Base-by-base conservation (phyloP, 306 rosid species). In the Styphnolobium japonicum region DNA sequence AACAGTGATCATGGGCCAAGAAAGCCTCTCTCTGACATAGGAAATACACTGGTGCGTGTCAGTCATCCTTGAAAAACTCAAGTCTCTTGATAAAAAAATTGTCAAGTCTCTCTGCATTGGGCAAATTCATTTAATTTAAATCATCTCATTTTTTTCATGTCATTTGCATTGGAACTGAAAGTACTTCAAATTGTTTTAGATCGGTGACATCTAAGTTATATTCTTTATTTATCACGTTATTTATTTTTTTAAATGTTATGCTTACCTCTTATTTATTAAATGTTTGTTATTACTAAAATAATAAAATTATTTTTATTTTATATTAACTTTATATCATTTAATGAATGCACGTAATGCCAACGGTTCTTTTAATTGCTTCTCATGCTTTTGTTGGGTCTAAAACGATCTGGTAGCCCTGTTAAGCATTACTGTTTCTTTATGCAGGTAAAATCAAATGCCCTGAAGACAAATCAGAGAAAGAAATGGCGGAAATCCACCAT, bases 1-100 rank as follows among this genome's bases (percentile, higher is more conserved):
- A 76, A 72, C 82, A 86, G 63, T 43, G 91, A 80, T 61, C 90
- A 53, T 51, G 86, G 36, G 39, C 39, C 71, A 31, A 86, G 97
- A 81, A 90, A 85, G 73, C 85, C 98, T 49, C 88, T 94, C 12
- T 84, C 94, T n/a, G 94, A 92, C 84, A 89, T 92, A 10, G 98
- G 97, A 80, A 94, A 94, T 86, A 77, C 80, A 48, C 31, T 85
- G 96, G 98, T 92, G 84, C 48, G 46, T 67, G 55, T 84, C 27
- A 49, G 15, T 79, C 71, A 55, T 25, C 5, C 61, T 34, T 40
- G 10, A 8, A 43, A 52, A 52, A 11, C 21, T 19, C 57, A 10
- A 29, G 18, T 29, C 67, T 60, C 40, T 6, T 49, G 56, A 49
- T n/a, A n/a, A 16, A 49, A 49, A 49, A 49, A n/a, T 27, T 1